Base-by-base conservation (phyloP, 2,329 filamentous ascomycete genomes). In the Fusarium euwallaceae region DNA sequence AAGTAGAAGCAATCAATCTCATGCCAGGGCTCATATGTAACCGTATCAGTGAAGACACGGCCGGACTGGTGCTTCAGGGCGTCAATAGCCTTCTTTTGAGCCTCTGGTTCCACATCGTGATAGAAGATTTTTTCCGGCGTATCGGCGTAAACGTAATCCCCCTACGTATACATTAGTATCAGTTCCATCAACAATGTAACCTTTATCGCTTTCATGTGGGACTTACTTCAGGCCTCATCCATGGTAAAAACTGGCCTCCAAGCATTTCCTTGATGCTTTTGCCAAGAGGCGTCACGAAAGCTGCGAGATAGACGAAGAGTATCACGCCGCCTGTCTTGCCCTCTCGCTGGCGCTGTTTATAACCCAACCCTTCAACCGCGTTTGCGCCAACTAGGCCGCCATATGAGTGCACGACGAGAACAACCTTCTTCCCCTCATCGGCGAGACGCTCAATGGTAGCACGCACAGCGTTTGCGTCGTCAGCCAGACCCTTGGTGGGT, bases 321-420 rank as follows among this genome's bases (percentile, higher is more conserved):
- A 82, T 72, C 0, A 87, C 81, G 8, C 86, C 85, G 0, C 85
- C 85, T 6, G 77, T 65, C 59, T 82, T 71, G 2, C 82, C 84
- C 2, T 76, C 73, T 0, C 67, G 71, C 32, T 75, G 69, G 10
- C 84, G 79, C 22, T 82, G 74, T 39, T 78, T 78, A 58, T 83
- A 81, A 3, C 81, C 79, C 1, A 84, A 76, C 0, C 82, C 83
- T 14, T 78, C 71, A 10, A 86, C 74, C 0, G 83, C 85, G 55
- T 82, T 82, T 32, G 80, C 78, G 9, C 80, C 82, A 2, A 85
- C 78, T 1, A 85, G 76, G 16, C 85, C 86, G n/a, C 83, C 82
- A 77, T 86, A 87, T 3, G 83, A 86, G 70, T 88, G 85, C 6
- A 82, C 79, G 6, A 84, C 73, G 3, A 87, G 80, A 1, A 87